A percentile compares a stretch with the other conserved stretches of the same genome.
Evolutionary conservation across 768 basidiomycete species (phyloP).

Genomic region (Boletus coccyginus): DNA sequence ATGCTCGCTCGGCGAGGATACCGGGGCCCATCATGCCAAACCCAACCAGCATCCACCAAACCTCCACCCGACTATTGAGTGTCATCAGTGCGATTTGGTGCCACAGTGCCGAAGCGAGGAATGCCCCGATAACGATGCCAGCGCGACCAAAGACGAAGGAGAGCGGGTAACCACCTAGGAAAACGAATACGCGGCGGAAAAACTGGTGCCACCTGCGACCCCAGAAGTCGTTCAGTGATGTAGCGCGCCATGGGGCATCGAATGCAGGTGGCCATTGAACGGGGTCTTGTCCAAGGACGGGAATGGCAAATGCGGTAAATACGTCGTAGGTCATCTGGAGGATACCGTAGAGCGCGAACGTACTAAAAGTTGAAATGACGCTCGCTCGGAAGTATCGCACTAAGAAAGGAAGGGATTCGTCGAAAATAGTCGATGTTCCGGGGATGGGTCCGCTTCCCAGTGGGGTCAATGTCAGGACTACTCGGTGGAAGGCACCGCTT

Average conservation of each 20-base stretch:
- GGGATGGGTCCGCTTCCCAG: not conserved
- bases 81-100: not conserved
- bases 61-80: not conserved
- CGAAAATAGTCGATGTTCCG: not conserved
- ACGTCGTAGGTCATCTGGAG: not conserved
- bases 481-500: not conserved
- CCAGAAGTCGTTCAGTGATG: not conserved
- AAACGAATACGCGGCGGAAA: not conserved
- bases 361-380: not conserved
- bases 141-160: not conserved
- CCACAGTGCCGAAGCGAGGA: not conserved
- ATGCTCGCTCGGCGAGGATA: not conserved
- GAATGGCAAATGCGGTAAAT: not conserved
- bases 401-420: not conserved
- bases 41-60: not conserved
- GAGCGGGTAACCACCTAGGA: not conserved
- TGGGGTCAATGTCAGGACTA: not conserved
- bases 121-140: not conserved
- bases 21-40: not conserved
- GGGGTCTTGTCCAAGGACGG: conserved; percentile 1
- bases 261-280: not conserved
- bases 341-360: not conserved
- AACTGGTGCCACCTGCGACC: conserved; percentile 3
- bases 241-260: not conserved
- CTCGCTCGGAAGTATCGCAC: not conserved